Evolutionary conservation across 306 rosid genomes (phyloP), one percentile per base, ranked within the genome.

Genomic region (Prunus mongolica): DNA sequence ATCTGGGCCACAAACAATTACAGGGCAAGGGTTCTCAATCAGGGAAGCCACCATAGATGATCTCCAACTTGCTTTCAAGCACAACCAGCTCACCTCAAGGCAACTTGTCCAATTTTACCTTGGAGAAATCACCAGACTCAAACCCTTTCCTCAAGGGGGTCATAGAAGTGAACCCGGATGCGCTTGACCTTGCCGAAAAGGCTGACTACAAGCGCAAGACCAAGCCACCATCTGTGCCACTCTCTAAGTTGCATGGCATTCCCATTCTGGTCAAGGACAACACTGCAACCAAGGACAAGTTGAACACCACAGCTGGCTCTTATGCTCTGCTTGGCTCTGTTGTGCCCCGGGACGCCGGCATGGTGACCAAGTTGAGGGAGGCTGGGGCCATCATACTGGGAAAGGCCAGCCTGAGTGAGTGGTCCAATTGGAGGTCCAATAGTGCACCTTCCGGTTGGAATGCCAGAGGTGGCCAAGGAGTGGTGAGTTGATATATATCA

Each of bases 121-220:
- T 24, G 12, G 65, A 0, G 82, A 60, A 57, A 90, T 90, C 78
- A n/a, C 44, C 4, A 12, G 45, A 19, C 76, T 87, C 16, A 88
- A 88, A 92, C 82, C 93, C 93, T 12, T 24, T 61, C 41, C 93
- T 92, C 20, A 67, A 74, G 50, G 79, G 88, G 66, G 91, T 92
- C 30, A 83, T 90, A 73, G 96, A 92, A 66, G 69, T 92, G 41
- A 92, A 90, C 62, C 96, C 96, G 0, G 93, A 87, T n/a, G 92
- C 87, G 4, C 74, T 76, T 8, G 79, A 72, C 73, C 89, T 88
- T 60, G 97, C 92, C 61, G 91, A 84, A 15, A 16, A 81, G 52
- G 96, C 92, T 5, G 97, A 90, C 64, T 63, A 64, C 0, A 81
- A 87, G 82, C 84, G 96, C 64, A 22, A 22, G 28, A 56, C 34